Conservation (phyloP, 176 grass and related monocot genomes). For the Tillandsia fasciculata region DNA sequence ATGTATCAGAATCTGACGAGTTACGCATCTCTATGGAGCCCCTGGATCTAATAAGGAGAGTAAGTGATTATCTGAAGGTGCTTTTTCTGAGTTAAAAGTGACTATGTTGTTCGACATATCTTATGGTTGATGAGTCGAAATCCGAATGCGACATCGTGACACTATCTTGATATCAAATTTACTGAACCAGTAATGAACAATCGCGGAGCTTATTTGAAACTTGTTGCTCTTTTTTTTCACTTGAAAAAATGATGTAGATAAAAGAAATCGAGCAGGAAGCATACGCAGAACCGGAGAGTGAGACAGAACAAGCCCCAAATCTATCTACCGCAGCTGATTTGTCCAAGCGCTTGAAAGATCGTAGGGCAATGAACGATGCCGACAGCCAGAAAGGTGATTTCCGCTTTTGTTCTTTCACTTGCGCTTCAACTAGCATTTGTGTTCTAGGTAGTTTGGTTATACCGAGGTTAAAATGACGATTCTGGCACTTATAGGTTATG, state of each 20-base stretch:
- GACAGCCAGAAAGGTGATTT: constrained; percentile 82
- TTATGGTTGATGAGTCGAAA: not conserved
- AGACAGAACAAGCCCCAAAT: constrained; percentile 45
- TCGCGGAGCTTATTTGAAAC: not conserved
- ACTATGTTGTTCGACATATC: not conserved
- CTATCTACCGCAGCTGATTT: constrained; percentile 83
- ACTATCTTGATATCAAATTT: too few relatives aligned
- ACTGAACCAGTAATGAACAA: too few relatives aligned
- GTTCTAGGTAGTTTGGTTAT: not conserved
- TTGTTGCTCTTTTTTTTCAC: not conserved
- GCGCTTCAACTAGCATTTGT: not conserved
- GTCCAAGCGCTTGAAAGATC: constrained; percentile 70
- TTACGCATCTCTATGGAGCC: constrained; percentile 70
- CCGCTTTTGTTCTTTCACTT: constrained; percentile 2
- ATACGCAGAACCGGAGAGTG: constrained; percentile 40
- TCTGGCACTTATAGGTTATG: not conserved
- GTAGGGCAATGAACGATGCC: constrained; percentile 63
- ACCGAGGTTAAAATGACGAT: not conserved
- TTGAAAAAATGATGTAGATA: constrained; percentile 34
- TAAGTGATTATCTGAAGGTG: constrained; percentile 20
- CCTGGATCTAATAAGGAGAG: constrained; percentile 76
- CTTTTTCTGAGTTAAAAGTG: not conserved
- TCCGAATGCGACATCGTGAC: not conserved
- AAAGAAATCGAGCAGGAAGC: constrained; percentile 88
- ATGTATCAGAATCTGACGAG: constrained; percentile 82